Percentiles rank a stretch among this genome's conserved stretches.
phyloP scores from a whole-genome alignment of 1,139 yeast species.

The Zygosaccharomyces sapae region DNA sequence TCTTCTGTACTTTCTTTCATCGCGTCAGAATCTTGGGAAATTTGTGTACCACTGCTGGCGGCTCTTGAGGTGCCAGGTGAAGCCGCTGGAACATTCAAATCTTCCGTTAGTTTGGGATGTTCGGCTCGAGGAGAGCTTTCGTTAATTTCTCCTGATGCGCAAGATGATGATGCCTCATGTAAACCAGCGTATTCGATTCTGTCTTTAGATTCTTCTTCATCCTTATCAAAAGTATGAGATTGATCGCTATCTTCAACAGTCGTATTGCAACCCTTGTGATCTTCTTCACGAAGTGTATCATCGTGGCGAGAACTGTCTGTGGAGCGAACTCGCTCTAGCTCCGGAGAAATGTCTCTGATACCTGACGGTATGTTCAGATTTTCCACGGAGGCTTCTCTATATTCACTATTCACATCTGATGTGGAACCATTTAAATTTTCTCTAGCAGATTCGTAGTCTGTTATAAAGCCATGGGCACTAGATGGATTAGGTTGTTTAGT shows the following conservation, averaged over 20 bases:
- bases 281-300: slow-evolving; percentile 5
- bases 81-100: not conserved
- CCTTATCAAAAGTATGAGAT: not conserved
- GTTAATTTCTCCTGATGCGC: not conserved
- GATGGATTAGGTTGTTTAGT: slow-evolving; percentile 17
- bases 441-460: slow-evolving; percentile 27
- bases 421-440: slow-evolving; percentile 14
- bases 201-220: not conserved
- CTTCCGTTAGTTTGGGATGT: not conserved
- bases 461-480: slow-evolving; percentile 27
- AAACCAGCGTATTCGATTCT: slow-evolving; percentile 4
- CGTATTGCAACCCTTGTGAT: not conserved
- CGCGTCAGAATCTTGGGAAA: not conserved
- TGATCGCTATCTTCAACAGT: not conserved
- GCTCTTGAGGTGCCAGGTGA: not conserved
- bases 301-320: not conserved
- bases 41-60: not conserved
- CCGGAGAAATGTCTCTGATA: slow-evolving; percentile 3
- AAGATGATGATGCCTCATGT: slow-evolving; percentile 4
- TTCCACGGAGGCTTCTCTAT: slow-evolving; percentile 14
- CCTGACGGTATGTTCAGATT: slow-evolving; percentile 23
- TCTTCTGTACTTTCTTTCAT: not conserved
- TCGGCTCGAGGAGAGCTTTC: not conserved
- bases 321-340: not conserved
- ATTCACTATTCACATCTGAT: slow-evolving; percentile 5